phyloP scores from a whole-genome alignment of 1,139 yeast species.

The Suhomyces wounanorum region DNA sequence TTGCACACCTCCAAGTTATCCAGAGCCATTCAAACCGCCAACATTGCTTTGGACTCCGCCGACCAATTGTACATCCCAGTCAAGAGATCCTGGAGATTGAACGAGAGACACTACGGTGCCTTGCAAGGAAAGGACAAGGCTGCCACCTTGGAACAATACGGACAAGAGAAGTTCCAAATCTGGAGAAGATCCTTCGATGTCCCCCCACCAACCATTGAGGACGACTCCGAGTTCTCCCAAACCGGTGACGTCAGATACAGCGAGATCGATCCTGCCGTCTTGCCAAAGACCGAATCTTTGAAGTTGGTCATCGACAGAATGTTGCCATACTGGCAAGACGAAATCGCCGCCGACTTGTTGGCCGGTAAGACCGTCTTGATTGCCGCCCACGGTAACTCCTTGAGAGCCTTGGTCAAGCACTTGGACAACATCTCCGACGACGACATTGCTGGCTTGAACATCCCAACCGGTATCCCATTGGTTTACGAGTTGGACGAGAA shows the following conservation, averaged over 20 bases:
- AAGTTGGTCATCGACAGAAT: conserved; percentile 94
- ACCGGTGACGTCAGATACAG: conserved; percentile 81
- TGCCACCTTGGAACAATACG: conserved; percentile 82
- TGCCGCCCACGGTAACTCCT: conserved; percentile 98
- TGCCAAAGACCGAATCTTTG: conserved; percentile 95
- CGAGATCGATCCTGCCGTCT: conserved; percentile 77
- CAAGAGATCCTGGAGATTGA: conserved; percentile 95
- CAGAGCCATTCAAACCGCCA: conserved; percentile 97
- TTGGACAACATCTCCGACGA: conserved; percentile 91
- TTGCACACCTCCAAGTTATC: conserved; percentile 89
- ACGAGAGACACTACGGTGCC: conserved; percentile 99
- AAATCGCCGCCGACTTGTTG: conserved; percentile 81
- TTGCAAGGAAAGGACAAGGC: conserved; percentile 99
- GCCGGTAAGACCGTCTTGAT: conserved; percentile 87
- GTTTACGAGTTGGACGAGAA: conserved; percentile 91
- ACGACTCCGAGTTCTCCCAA: conserved; percentile 81
- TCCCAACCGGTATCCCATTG: conserved; percentile 98
- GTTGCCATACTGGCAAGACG: conserved; percentile 98
- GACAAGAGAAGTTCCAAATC: conserved; percentile 90
- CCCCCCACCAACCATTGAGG: conserved; percentile 91
- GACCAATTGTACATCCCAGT: conserved; percentile 93
- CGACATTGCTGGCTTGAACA: conserved; percentile 91
- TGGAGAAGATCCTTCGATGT: conserved; percentile 98
- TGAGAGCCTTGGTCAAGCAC: conserved; percentile 95
- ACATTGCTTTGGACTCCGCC: conserved; percentile 87